phyloP scores from a whole-genome alignment of 345 rosid species.

The Theobroma cacao region DNA sequence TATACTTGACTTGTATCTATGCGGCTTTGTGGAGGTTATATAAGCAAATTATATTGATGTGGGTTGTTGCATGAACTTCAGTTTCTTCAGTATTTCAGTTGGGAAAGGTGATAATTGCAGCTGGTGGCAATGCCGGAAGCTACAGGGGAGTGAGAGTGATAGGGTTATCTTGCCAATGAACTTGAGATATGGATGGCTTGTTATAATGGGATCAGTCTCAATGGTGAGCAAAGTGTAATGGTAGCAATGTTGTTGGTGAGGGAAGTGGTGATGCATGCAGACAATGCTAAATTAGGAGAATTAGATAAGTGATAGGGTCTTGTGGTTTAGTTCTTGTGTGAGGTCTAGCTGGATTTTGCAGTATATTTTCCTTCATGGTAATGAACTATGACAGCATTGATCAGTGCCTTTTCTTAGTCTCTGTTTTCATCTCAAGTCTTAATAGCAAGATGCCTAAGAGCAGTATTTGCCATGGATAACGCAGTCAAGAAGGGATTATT shows the following conservation, averaged over 20 bases:
- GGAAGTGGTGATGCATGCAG: background rate
- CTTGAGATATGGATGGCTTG: background rate
- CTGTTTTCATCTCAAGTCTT: background rate
- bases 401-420: background rate
- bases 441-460: background rate
- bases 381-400: background rate
- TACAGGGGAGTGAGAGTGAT: background rate
- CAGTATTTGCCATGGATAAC: background rate
- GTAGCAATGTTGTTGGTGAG: background rate
- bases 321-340: background rate
- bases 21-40: no score
- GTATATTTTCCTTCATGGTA: background rate
- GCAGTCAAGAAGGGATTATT: background rate
- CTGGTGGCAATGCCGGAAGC: no score
- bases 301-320: background rate
- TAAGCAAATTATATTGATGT: no score
- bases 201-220: background rate
- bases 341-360: conserved; percentile 1
- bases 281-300: background rate
- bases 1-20: no score
- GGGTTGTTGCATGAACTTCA: no score
- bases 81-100: no score
- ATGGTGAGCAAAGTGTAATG: background rate
- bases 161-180: background rate
- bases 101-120: no score